Evolutionary conservation across 2,329 filamentous ascomycete genomes (phyloP), one percentile per base, ranked within the genome.

Genomic region (Esteya vermicola): DNA sequence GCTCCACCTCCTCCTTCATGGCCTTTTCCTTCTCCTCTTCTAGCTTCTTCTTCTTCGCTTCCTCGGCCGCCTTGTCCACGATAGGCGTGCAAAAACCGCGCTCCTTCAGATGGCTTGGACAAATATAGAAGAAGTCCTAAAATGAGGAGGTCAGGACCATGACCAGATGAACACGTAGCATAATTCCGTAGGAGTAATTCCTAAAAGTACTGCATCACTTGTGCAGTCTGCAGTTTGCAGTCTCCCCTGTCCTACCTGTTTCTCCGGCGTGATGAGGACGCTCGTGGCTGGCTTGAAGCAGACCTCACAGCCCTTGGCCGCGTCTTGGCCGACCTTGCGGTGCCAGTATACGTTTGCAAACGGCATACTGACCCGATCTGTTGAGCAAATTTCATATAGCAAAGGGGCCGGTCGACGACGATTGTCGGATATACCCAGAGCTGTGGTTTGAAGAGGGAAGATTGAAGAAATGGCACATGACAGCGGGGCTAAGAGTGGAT

Each of bases 41-140:
- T 52, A 66, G 72, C 56, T 78, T 41, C 41, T 79, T 76, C 53
- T 74, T 73, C 52, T 76, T 78, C 52, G 66, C 72, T 57, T 78
- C 70, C 52, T 73, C 52, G 44, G 79, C 65, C 47, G 72, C 78
- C 39, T 77, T 72, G 52, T 88, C 81, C 44, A 83, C 68, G 44
- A 81, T 78, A 44, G 84, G 79, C 52, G 70, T 65, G 53, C 83
- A 89, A 57, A 95, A 96, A 31, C 81, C 75, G 25, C 67, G 68
- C 53, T 96, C 91, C 52, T 81, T 84, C 9, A 96, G 64, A 58
- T 98, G 91, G 25, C 71, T 67, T 6, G 78, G 69, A 51, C 91
- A 98, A 33, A 93, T 74, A 56, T 93, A 95, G 64, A 98, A 96
- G 61, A 86, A 93, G 56, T 94, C 86, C 68, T 68, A 46, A 2